Conservation (phyloP, 2,329 filamentous ascomycete species). For the Xylariaceae sp. region DNA sequence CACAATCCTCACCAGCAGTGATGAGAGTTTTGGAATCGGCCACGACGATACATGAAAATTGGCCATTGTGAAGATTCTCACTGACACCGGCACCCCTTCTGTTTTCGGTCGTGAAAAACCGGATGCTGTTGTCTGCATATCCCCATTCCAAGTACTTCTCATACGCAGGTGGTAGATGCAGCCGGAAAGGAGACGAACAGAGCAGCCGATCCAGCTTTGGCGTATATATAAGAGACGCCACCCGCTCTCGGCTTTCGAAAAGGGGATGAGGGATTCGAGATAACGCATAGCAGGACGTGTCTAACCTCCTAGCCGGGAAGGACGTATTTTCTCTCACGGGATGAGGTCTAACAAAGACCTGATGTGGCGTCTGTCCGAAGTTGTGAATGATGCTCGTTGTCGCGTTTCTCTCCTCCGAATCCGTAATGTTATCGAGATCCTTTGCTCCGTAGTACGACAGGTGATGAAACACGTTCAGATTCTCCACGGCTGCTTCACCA, state of each 20-base stretch:
- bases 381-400: slow-evolving; percentile 97
- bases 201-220: slow-evolving; percentile 76
- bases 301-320: slow-evolving; percentile 63
- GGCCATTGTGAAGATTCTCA: slow-evolving; percentile 88
- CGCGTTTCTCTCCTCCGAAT: slow-evolving; percentile 78
- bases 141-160: slow-evolving; percentile 96
- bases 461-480: slow-evolving; percentile 92
- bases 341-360: slow-evolving; percentile 82
- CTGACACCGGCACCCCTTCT: slow-evolving; percentile 80
- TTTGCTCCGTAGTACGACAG: slow-evolving; percentile 92
- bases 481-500: slow-evolving; percentile 85
- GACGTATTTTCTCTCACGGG: slow-evolving; percentile 65
- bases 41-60: slow-evolving; percentile 77
- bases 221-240: slow-evolving; percentile 73
- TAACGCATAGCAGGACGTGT: slow-evolving; percentile 70
- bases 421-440: slow-evolving; percentile 84
- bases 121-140: slow-evolving; percentile 85
- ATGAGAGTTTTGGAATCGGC: slow-evolving; percentile 87
- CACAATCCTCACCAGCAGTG: slow-evolving; percentile 88
- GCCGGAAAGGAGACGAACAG: slow-evolving; percentile 74
- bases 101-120: slow-evolving; percentile 82
- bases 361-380: slow-evolving; percentile 94
- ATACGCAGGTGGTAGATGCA: slow-evolving; percentile 80
- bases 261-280: slow-evolving; percentile 74
- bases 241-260: slow-evolving; percentile 69